Percentiles rank a stretch among this genome's conserved stretches.
phyloP scores from a whole-genome alignment of 1,139 yeast species.

The Yamadazyma epiphylla region DNA sequence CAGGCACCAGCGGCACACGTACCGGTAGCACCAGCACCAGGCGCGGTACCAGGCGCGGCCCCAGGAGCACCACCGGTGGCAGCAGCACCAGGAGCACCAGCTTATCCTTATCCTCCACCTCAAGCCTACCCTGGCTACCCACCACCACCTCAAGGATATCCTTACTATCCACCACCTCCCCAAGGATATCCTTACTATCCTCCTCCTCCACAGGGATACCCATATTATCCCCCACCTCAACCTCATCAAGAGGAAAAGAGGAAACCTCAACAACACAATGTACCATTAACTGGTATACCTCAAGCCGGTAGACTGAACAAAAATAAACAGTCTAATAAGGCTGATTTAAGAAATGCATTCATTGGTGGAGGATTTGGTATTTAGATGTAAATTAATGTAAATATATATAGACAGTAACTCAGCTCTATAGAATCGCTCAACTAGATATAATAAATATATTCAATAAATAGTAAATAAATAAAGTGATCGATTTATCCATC shows the following conservation, averaged over 20 bases:
- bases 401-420: no score
- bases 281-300: constrained; percentile 38
- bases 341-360: constrained; percentile 40
- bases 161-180: constrained; percentile 8
- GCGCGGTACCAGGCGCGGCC: not conserved
- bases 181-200: constrained; percentile 14
- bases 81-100: not conserved
- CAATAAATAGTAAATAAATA: constrained; percentile 5
- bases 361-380: constrained; percentile 42
- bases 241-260: constrained; percentile 6
- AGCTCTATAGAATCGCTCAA: no score
- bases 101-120: constrained; percentile 8
- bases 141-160: constrained; percentile 6
- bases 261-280: constrained; percentile 16
- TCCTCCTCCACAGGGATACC: constrained; percentile 15
- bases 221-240: constrained; percentile 9
- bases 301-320: constrained; percentile 30
- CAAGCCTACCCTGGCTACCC: constrained; percentile 5
- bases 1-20: not conserved
- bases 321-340: constrained; percentile 33
- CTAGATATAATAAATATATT: constrained; percentile 1
- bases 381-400: constrained; percentile 9
- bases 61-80: not conserved
- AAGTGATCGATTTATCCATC: no score
- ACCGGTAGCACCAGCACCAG: no score